Conservation (phyloP, 2,329 filamentous ascomycete species). For the Aspergillus alliaceus region DNA sequence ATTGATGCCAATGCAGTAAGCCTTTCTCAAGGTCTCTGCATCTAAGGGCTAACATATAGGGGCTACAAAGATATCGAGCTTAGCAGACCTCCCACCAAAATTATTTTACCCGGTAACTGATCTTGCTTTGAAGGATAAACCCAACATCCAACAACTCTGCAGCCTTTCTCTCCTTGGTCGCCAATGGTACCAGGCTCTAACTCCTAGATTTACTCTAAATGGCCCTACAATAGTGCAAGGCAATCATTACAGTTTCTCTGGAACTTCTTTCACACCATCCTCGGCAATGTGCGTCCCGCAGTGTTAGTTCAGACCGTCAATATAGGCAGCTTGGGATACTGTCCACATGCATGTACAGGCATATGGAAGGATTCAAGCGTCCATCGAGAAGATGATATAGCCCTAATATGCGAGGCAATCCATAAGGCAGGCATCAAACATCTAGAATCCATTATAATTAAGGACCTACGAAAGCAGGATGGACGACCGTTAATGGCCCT, state of each 20-base stretch:
- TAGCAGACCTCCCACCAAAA: neutral
- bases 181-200: neutral
- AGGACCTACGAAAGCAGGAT: slow-evolving; percentile 5
- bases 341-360: neutral
- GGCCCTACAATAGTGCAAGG: slow-evolving; percentile 9
- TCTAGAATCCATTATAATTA: neutral
- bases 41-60: neutral
- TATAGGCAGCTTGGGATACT: slow-evolving; percentile 9
- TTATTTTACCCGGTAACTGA: neutral
- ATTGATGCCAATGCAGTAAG: neutral
- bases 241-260: slow-evolving; percentile 4
- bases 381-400: neutral
- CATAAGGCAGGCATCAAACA: neutral
- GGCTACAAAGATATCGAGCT: neutral
- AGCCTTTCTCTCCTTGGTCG: neutral
- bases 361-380: neutral
- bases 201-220: neutral
- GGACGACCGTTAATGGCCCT: slow-evolving; percentile 11
- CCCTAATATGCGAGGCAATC: neutral
- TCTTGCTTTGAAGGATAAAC: neutral
- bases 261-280: slow-evolving; percentile 3
- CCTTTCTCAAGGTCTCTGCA: neutral
- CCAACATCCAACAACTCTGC: neutral
- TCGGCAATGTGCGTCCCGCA: neutral
- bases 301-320: neutral